Percentiles rank a stretch among this genome's conserved stretches.
Evolutionary conservation across 2,329 filamentous ascomycete genomes (phyloP).

Genomic region (Alternaria infectoria): DNA sequence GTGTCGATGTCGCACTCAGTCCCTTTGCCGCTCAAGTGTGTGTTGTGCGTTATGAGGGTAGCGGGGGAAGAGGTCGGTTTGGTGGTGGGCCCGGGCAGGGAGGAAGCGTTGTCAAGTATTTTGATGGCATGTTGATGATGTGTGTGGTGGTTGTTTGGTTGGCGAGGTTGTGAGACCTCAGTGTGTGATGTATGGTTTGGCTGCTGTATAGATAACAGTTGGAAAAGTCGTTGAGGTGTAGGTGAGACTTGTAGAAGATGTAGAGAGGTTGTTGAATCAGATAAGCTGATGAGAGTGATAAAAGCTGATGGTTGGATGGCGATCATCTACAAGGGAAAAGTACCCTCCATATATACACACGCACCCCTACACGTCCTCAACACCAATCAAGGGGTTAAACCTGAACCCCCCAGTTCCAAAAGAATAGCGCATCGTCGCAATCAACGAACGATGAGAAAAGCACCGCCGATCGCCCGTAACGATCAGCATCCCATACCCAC

Average conservation of each 20-base stretch:
- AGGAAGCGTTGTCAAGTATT: not conserved
- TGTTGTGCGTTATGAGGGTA: not conserved
- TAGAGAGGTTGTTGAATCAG: not conserved
- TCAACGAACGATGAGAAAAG: conserved; percentile 1
- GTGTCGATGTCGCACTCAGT: not conserved
- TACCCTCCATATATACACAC: not conserved
- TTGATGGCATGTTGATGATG: not conserved
- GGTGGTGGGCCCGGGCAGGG: conserved; percentile 1
- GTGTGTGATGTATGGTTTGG: not conserved
- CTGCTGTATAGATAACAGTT: not conserved
- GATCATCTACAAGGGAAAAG: not conserved
- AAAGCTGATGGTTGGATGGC: not conserved
- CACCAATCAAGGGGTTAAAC: conserved; percentile 2
- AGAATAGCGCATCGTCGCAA: not conserved
- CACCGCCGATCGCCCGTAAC: not conserved
- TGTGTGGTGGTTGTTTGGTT: not conserved
- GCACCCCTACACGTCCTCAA: not conserved
- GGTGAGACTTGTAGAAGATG: not conserved
- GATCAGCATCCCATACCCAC: not conserved
- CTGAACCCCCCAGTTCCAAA: not conserved
- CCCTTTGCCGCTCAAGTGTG: not conserved
- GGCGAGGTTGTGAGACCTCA: not conserved
- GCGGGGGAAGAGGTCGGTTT: not conserved
- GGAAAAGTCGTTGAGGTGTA: not conserved
- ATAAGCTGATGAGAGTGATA: not conserved